These are phyloP conservation scores for Pseudogymnoascus destructans DNA, from an alignment of 2,329 filamentous ascomycete species.

Conservation along the genomic window DNA sequence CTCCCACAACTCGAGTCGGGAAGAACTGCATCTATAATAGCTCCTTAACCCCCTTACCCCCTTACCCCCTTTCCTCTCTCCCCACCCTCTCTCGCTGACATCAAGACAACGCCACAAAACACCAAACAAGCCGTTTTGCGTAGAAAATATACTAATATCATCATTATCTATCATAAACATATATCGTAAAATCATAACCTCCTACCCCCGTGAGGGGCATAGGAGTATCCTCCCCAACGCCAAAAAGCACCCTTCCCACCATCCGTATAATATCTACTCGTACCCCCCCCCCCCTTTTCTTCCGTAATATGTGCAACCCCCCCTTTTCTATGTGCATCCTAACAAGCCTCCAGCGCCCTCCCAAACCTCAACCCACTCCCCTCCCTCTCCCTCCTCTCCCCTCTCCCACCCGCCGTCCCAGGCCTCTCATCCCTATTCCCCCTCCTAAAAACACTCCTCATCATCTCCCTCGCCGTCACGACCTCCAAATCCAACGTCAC, in stretches of 20 bases:
- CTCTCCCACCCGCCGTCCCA: neutral
- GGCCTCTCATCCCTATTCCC: conserved; percentile 16
- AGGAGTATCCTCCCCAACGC: neutral
- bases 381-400: neutral
- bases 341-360: neutral
- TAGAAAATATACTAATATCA: neutral
- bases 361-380: neutral
- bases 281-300: neutral
- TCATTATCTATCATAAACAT: neutral
- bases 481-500: conserved; percentile 42
- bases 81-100: no score
- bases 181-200: neutral
- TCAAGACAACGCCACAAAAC: no score
- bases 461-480: conserved; percentile 46
- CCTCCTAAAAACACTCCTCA: conserved; percentile 51
- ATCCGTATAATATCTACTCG: neutral
- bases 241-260: neutral
- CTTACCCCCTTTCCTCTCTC: no score
- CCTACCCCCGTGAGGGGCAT: neutral
- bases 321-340: neutral
- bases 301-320: neutral
- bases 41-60: no score
- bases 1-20: no score
- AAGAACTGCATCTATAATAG: no score
- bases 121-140: no score